Evolutionary conservation across 2,329 filamentous ascomycete genomes (phyloP).

Genomic region (Monosporascus sp.): DNA sequence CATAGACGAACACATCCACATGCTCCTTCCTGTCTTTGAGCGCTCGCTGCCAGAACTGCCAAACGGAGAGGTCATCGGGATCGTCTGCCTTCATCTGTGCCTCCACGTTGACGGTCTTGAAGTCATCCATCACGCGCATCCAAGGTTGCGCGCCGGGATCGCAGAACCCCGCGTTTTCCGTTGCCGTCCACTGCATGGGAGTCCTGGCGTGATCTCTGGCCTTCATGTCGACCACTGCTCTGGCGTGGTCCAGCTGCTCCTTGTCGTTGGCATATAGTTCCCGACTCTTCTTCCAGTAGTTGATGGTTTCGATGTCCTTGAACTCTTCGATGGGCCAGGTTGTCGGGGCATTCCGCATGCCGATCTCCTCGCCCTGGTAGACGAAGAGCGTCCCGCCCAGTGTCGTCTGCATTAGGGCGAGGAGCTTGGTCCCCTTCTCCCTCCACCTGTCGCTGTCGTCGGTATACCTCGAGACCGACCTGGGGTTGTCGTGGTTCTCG

Average conservation of each 20-base stretch:
- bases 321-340: conserved; percentile 58
- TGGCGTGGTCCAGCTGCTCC: conserved; percentile 38
- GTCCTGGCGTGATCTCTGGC: conserved; percentile 62
- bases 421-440: conserved; percentile 48
- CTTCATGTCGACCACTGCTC: conserved; percentile 50
- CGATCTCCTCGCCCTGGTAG: conserved; percentile 64
- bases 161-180: conserved; percentile 57
- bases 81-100: conserved; percentile 38
- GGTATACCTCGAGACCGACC: conserved; percentile 50
- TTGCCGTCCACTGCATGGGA: conserved; percentile 60
- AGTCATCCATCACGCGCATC: conserved; percentile 55
- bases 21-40: conserved; percentile 50
- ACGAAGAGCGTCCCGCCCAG: conserved; percentile 58
- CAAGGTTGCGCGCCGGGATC: conserved; percentile 43
- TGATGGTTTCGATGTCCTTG: conserved; percentile 44
- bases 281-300: conserved; percentile 35
- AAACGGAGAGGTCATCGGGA: conserved; percentile 38
- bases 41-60: conserved; percentile 56
- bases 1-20: conserved; percentile 55
- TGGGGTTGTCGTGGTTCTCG: conserved; percentile 61
- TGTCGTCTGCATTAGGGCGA: conserved; percentile 47
- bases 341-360: conserved; percentile 54
- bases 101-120: conserved; percentile 49
- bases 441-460: conserved; percentile 44
- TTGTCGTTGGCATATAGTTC: conserved; percentile 31